These are phyloP conservation scores for Tremella fuciformis DNA, from an alignment of 768 basidiomycete species.

Conservation along the genomic window DNA sequence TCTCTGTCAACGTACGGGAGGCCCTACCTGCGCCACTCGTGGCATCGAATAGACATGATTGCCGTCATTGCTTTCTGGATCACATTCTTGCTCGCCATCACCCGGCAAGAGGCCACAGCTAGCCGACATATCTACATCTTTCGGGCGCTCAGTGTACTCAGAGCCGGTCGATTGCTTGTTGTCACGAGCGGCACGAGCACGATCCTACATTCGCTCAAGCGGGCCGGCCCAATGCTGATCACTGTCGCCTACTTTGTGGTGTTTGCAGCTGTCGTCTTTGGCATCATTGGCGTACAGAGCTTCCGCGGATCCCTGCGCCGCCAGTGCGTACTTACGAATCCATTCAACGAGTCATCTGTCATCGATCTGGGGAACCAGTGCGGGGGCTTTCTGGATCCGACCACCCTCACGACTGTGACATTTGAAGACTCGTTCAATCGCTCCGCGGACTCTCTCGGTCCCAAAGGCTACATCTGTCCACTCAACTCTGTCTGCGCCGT, in stretches of 20 bases:
- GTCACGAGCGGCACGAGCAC: constrained; percentile 92
- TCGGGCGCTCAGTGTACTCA: constrained; percentile 78
- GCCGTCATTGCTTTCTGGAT: constrained; percentile 87
- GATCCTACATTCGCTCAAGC: constrained; percentile 88
- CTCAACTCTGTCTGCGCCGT: constrained; percentile 79
- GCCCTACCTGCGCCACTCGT: constrained; percentile 87
- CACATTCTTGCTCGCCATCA: constrained; percentile 66
- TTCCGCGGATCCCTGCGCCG: constrained; percentile 78
- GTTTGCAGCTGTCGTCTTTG: constrained; percentile 84
- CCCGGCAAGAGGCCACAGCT: constrained; percentile 64
- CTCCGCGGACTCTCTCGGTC: constrained; percentile 8
- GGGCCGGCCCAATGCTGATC: constrained; percentile 80
- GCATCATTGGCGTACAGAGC: constrained; percentile 89
- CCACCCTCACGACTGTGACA: too few relatives aligned
- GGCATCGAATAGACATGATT: constrained; percentile 75
- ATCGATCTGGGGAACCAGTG: constrained; percentile 61
- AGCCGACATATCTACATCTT: constrained; percentile 76
- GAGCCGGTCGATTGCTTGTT: constrained; percentile 75
- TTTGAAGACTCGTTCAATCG: too few relatives aligned
- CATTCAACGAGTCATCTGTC: constrained; percentile 44
- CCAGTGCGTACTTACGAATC: constrained; percentile 51
- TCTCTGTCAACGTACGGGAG: constrained; percentile 54
- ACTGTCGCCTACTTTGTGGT: constrained; percentile 86
- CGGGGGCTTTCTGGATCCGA: constrained; percentile 58
- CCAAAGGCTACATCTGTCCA: constrained; percentile 89